A percentile compares a stretch with the other conserved stretches of the same genome.
These are phyloP conservation scores for Fusarium paranaense DNA, from an alignment of 2,329 filamentous ascomycete genomes.

Conservation along the genomic window DNA sequence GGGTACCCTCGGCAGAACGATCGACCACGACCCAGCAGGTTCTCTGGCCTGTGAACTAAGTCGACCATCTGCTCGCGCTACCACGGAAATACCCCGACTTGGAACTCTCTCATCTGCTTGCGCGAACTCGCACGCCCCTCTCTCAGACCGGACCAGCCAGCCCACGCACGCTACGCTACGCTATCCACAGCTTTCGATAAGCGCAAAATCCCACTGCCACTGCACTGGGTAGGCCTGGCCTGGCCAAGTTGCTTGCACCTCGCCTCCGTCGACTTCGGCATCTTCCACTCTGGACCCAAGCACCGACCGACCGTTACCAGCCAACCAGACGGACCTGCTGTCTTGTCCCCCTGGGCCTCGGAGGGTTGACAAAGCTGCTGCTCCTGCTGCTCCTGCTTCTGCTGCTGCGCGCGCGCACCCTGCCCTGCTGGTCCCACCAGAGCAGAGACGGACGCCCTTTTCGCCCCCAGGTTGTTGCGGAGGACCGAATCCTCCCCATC, in stretches of 20 bases:
- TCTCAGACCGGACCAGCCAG: conserved; percentile 24
- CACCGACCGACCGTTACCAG: conserved; percentile 18
- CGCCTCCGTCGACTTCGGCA: conserved; percentile 33
- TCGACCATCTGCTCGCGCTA: conserved; percentile 42
- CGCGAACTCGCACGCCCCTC: conserved; percentile 41
- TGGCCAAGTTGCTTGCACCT: conserved; percentile 16
- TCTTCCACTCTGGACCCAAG: conserved; percentile 28
- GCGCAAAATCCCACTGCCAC: conserved; percentile 45
- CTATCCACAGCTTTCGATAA: conserved; percentile 48
- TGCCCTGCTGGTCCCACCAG: conserved; percentile 36
- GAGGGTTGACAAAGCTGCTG: conserved; percentile 23
- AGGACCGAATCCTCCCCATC: conserved; percentile 44
- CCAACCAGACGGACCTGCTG: conserved; percentile 1
- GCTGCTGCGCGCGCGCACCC: conserved; percentile 10
- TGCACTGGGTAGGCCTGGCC: conserved; percentile 39
- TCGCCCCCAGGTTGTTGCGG: conserved; percentile 34
- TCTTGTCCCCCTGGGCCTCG: conserved; percentile 2
- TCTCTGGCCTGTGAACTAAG: conserved; percentile 41
- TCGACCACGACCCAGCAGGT: conserved; percentile 40
- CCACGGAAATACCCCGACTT: conserved; percentile 51
- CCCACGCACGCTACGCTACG: background rate
- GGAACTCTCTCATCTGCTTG: conserved; percentile 27
- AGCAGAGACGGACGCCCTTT: conserved; percentile 14
- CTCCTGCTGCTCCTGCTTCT: background rate
- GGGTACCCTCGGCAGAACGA: conserved; percentile 46